Conservation (phyloP, 257 asterid species). For the Rhazya stricta region DNA sequence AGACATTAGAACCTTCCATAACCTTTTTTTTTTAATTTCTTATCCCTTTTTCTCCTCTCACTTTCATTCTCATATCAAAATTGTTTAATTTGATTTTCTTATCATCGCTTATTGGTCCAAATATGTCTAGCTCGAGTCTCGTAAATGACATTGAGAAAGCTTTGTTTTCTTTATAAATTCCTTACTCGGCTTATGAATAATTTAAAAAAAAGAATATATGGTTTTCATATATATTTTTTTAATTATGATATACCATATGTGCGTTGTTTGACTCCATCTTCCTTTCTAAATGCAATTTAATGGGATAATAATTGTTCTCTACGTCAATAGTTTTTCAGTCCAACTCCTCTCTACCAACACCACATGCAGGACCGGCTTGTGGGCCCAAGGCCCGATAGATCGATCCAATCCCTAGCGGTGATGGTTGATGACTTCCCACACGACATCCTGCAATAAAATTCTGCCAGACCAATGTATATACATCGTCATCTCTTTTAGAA, state of each 20-base stretch:
- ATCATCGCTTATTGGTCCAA: too few species aligned
- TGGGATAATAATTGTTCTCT: slow-evolving; percentile 23
- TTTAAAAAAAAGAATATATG: too few species aligned
- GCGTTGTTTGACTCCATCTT: too few species aligned
- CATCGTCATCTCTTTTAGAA: background rate
- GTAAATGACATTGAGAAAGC: too few species aligned
- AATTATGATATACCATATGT: too few species aligned
- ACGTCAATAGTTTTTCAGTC: slow-evolving; percentile 19
- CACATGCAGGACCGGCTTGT: slow-evolving; percentile 33
- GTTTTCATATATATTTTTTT: too few species aligned
- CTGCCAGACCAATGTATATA: slow-evolving; percentile 2
- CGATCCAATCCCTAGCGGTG: slow-evolving; percentile 8
- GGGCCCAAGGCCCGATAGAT: background rate
- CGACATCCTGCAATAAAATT: slow-evolving; percentile 2
- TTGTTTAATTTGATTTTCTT: slow-evolving; percentile 15
- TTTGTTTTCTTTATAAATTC: too few species aligned
- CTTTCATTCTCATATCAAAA: slow-evolving; percentile 5
- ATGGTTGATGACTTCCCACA: background rate
- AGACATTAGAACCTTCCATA: slow-evolving; percentile 62
- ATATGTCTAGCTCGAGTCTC: too few species aligned
- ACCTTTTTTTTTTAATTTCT: slow-evolving; percentile 3
- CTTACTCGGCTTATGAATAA: too few species aligned
- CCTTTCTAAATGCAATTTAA: too few species aligned
- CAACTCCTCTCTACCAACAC: slow-evolving; percentile 33
- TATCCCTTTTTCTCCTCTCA: slow-evolving; percentile 11